These are phyloP conservation scores for Entamoeba histolytica DNA, from an alignment of 208 protist genomes.

Conservation along the genomic window DNA sequence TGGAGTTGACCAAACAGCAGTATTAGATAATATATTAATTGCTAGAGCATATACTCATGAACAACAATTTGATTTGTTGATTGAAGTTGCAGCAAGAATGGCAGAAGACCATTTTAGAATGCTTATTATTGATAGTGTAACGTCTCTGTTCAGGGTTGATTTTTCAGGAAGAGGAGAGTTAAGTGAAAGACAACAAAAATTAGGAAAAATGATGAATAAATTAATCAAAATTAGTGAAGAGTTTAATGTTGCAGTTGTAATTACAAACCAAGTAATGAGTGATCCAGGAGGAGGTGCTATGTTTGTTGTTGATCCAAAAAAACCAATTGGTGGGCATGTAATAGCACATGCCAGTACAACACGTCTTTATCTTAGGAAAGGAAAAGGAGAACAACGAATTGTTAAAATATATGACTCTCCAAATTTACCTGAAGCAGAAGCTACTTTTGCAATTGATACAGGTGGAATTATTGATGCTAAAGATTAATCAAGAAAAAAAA, in stretches of 20 bases:
- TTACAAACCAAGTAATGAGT: slow-evolving; percentile 54
- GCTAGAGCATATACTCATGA: slow-evolving; percentile 72
- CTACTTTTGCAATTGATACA: slow-evolving; percentile 71
- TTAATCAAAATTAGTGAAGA: slow-evolving; percentile 75
- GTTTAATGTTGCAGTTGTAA: slow-evolving; percentile 62
- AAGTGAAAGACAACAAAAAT: slow-evolving; percentile 61
- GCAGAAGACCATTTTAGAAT: slow-evolving; percentile 37
- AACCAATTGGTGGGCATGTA: slow-evolving; percentile 73
- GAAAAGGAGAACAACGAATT: slow-evolving; percentile 85
- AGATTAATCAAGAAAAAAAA: background rate
- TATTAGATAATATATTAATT: slow-evolving; percentile 83
- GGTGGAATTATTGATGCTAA: slow-evolving; percentile 77
- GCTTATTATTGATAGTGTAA: slow-evolving; percentile 89
- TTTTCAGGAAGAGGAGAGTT: slow-evolving; percentile 82
- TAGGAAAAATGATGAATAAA: slow-evolving; percentile 42
- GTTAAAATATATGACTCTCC: slow-evolving; percentile 99
- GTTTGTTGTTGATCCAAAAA: slow-evolving; percentile 50
- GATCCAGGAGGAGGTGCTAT: slow-evolving; percentile 33
- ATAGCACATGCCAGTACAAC: slow-evolving; percentile 96
- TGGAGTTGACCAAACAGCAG: slow-evolving; percentile 57
- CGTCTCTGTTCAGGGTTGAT: slow-evolving; percentile 83
- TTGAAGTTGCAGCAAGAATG: slow-evolving; percentile 28
- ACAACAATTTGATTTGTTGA: slow-evolving; percentile 59
- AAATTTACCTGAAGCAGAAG: slow-evolving; percentile 83
- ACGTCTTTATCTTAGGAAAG: slow-evolving; percentile 86